Evolutionary conservation across 2,329 filamentous ascomycete species (phyloP).

Genomic region (Didymosphaeria variabile): DNA sequence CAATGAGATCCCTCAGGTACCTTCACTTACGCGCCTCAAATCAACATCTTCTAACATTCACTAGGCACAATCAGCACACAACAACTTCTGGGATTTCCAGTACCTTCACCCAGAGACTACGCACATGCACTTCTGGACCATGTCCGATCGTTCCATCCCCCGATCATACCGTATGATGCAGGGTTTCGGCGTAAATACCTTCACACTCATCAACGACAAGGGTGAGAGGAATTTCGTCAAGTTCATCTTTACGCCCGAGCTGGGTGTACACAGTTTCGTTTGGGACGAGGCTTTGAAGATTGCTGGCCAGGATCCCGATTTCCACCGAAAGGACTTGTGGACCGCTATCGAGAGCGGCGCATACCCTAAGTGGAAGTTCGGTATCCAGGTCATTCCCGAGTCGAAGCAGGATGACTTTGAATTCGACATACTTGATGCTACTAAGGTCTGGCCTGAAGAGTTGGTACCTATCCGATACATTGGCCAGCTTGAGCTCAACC

Average conservation of each 20-base stretch:
- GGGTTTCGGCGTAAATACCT: conserved; percentile 85
- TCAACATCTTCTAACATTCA: background rate
- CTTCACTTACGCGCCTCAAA: background rate
- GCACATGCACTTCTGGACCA: conserved; percentile 82
- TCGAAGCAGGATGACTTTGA: conserved; percentile 78
- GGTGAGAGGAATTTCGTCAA: conserved; percentile 79
- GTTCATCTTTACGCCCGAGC: conserved; percentile 77
- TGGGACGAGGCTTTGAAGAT: conserved; percentile 84
- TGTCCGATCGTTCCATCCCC: conserved; percentile 78
- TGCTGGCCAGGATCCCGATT: conserved; percentile 71
- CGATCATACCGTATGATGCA: conserved; percentile 86
- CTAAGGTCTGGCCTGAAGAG: conserved; percentile 87
- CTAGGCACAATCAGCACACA: conserved; percentile 71
- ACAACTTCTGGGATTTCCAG: conserved; percentile 81
- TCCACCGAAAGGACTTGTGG: conserved; percentile 79
- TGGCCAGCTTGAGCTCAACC: conserved; percentile 80
- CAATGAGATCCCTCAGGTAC: conserved; percentile 71
- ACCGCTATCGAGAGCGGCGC: conserved; percentile 76
- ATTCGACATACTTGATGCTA: conserved; percentile 85
- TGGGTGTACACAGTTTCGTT: conserved; percentile 78
- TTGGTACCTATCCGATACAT: conserved; percentile 78
- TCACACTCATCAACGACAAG: conserved; percentile 71
- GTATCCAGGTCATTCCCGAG: conserved; percentile 80
- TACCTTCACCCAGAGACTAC: conserved; percentile 73
- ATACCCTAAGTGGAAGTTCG: conserved; percentile 82